phyloP scores from a whole-genome alignment of 768 basidiomycete genomes.

The Lentinula raphanica region DNA sequence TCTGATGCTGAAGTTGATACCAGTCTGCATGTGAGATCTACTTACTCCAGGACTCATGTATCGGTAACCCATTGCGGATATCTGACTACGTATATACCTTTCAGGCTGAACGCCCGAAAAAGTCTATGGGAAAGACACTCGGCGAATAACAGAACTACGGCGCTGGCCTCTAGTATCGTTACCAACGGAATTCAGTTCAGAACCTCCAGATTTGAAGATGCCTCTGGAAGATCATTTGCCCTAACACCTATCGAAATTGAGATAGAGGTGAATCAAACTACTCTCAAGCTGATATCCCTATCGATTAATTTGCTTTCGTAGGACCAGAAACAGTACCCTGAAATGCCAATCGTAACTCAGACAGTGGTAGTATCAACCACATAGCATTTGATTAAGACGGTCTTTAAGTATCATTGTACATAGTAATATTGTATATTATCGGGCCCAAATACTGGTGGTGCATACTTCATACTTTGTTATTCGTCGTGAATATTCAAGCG shows the following conservation, averaged over 20 bases:
- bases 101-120: slow-evolving; percentile 3
- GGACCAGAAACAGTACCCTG: neutral
- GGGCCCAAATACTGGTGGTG: too few relatives aligned
- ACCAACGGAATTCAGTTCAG: neutral
- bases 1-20: too few relatives aligned
- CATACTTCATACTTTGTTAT: too few relatives aligned
- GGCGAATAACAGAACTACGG: neutral
- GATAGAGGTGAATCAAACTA: too few relatives aligned
- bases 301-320: too few relatives aligned
- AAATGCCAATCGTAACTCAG: slow-evolving; percentile 2
- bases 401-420: neutral
- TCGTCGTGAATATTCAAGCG: too few relatives aligned
- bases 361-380: neutral
- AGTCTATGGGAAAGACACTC: neutral
- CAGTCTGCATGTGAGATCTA: neutral
- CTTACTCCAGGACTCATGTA: neutral
- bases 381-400: neutral
- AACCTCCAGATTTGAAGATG: neutral
- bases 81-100: neutral
- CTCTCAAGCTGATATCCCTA: too few relatives aligned
- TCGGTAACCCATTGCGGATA: neutral
- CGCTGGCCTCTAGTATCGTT: neutral
- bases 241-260: neutral
- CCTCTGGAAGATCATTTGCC: neutral
- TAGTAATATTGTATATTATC: neutral